A percentile compares a stretch with the other conserved stretches of the same genome.
These are phyloP conservation scores for Diplodia mutila DNA, from an alignment of 2,329 filamentous ascomycete species.

Conservation along the genomic window DNA sequence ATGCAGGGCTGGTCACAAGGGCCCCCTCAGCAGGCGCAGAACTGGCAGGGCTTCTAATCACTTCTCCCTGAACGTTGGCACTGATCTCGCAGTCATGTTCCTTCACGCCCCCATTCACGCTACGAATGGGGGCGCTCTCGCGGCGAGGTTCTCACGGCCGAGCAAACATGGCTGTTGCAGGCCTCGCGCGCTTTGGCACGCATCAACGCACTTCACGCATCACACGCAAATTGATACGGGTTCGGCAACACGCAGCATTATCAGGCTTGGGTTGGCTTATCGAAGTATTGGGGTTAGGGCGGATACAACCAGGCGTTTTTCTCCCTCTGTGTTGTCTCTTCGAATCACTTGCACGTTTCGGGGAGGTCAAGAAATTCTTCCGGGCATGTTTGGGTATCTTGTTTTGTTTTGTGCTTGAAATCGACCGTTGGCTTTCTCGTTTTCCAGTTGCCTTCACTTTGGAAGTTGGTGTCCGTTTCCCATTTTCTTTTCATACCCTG, in stretches of 20 bases:
- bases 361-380: conserved; percentile 17
- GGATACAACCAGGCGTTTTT: conserved; percentile 21
- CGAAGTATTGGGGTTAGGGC: conserved; percentile 9
- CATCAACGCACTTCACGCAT: conserved; percentile 12
- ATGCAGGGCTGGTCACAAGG: conserved; percentile 57
- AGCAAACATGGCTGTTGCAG: background rate
- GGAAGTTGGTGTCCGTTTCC: conserved; percentile 10
- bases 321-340: background rate
- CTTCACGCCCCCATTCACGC: background rate
- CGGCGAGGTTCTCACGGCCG: background rate
- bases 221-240: conserved; percentile 21
- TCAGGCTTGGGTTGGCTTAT: conserved; percentile 16
- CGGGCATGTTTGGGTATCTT: conserved; percentile 24
- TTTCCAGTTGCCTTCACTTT: background rate
- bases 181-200: background rate
- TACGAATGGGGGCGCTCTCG: background rate
- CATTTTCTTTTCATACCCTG: conserved; percentile 34
- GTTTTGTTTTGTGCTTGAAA: conserved; percentile 4
- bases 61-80: background rate
- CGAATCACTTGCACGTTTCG: background rate
- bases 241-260: conserved; percentile 20
- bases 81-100: background rate
- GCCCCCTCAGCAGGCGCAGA: conserved; percentile 42
- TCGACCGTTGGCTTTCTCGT: conserved; percentile 1
- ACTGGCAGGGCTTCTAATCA: conserved; percentile 41